Percentiles rank a stretch among this genome's conserved stretches.
Conservation (phyloP, 1,139 yeast genomes). For the Suhomyces wounanorum region DNA sequence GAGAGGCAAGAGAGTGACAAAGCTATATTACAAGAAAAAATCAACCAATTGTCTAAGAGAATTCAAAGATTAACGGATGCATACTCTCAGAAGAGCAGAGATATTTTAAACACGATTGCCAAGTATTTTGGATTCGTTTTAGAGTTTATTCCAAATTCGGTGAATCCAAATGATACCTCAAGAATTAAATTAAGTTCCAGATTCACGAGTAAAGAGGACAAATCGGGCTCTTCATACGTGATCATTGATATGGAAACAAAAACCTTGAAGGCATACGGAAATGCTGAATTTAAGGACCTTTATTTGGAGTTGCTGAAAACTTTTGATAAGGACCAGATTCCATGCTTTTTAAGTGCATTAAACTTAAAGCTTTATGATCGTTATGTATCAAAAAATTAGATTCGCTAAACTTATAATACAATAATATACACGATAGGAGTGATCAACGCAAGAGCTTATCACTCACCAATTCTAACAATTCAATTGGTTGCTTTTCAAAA, state of each 20-base stretch:
- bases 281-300: conserved; percentile 45
- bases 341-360: conserved; percentile 78
- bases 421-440: background rate
- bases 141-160: conserved; percentile 65
- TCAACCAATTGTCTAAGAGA: conserved; percentile 58
- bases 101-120: conserved; percentile 68
- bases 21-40: conserved; percentile 46
- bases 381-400: background rate
- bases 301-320: conserved; percentile 61
- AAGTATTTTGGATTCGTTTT: conserved; percentile 72
- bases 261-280: conserved; percentile 44
- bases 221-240: conserved; percentile 32
- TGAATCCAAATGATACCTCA: conserved; percentile 53
- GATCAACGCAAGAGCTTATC: background rate
- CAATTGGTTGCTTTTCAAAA: conserved; percentile 36
- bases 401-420: background rate
- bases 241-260: conserved; percentile 41
- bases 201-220: conserved; percentile 27
- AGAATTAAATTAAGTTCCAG: conserved; percentile 65
- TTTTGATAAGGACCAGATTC: conserved; percentile 74
- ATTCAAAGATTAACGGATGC: conserved; percentile 61
- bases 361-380: conserved; percentile 52
- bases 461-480: conserved; percentile 32
- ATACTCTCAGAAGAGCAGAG: conserved; percentile 71
- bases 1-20: conserved; percentile 64